These are phyloP conservation scores for Syzygium jambos DNA, from an alignment of 345 rosid genomes.

Conservation along the genomic window DNA sequence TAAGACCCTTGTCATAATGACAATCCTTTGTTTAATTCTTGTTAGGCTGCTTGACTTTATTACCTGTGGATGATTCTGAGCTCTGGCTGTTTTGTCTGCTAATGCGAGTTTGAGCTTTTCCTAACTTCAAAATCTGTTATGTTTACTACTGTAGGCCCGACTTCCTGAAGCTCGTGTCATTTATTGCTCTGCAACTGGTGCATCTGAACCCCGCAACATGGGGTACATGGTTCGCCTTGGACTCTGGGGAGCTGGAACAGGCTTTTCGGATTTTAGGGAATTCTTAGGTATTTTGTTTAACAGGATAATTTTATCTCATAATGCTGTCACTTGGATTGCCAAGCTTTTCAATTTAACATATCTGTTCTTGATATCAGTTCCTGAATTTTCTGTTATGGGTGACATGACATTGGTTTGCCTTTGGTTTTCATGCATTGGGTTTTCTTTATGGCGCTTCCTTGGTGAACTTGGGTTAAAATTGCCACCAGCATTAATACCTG, in stretches of 20 bases:
- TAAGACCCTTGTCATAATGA: background rate
- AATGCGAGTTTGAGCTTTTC: background rate
- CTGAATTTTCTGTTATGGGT: background rate
- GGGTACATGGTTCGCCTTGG: slow-evolving; percentile 99
- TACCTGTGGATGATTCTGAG: background rate
- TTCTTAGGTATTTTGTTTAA: slow-evolving; percentile 58
- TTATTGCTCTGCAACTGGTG: slow-evolving; percentile 99
- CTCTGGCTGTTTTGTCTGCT: background rate
- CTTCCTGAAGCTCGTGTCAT: slow-evolving; percentile 93
- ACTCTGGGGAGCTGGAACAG: slow-evolving; percentile 97
- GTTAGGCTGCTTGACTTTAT: background rate
- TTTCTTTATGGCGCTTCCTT: background rate
- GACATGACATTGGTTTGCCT: background rate
- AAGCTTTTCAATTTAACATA: background rate
- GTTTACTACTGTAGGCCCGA: slow-evolving; percentile 52
- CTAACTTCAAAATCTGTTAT: background rate
- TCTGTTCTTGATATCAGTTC: background rate
- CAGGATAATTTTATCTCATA: slow-evolving; percentile 28
- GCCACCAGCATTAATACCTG: background rate
- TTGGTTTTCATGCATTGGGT: background rate
- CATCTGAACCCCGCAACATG: slow-evolving; percentile 99
- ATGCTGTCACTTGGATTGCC: background rate
- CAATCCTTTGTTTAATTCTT: background rate
- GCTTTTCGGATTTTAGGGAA: slow-evolving; percentile 62
- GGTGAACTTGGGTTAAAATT: background rate